These are phyloP conservation scores for Kluyveromyces siamensis DNA, from an alignment of 805 yeast genomes.

Conservation along the genomic window DNA sequence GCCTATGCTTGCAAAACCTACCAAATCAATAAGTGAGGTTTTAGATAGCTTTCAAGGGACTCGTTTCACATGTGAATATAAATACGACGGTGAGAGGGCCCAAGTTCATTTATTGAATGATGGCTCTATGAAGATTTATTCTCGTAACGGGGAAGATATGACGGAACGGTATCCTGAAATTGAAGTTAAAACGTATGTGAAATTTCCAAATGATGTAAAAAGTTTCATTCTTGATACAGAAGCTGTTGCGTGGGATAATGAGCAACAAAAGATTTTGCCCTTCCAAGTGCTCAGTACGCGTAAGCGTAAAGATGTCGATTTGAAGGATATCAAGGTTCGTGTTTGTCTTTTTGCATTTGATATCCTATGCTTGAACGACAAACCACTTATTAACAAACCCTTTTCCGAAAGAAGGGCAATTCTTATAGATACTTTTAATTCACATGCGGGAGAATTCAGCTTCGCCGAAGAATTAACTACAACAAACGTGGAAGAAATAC, in stretches of 20 bases:
- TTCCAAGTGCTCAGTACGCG: conserved; percentile 90
- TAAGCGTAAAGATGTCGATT: conserved; percentile 86
- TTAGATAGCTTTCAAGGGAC: conserved; percentile 80
- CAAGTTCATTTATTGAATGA: conserved; percentile 70
- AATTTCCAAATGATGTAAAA: conserved; percentile 29
- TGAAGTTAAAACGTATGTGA: conserved; percentile 52
- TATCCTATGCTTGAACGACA: conserved; percentile 63
- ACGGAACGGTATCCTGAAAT: conserved; percentile 92
- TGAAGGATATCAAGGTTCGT: conserved; percentile 78
- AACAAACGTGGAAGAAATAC: conserved; percentile 63
- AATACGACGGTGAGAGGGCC: conserved; percentile 97
- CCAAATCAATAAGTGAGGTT: conserved; percentile 87
- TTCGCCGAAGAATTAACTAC: conserved; percentile 73
- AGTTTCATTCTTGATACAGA: conserved; percentile 86
- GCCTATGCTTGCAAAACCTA: conserved; percentile 98
- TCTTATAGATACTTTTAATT: conserved; percentile 45
- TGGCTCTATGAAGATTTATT: conserved; percentile 69
- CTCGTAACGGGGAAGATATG: conserved; percentile 96
- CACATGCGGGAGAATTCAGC: conserved; percentile 68
- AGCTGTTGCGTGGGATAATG: conserved; percentile 95
- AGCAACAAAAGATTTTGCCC: conserved; percentile 71
- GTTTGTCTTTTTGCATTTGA: conserved; percentile 94
- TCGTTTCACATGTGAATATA: conserved; percentile 89
- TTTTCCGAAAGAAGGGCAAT: conserved; percentile 61
- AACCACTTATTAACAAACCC: conserved; percentile 56